A percentile compares a stretch with the other conserved stretches of the same genome.
Evolutionary conservation across 176 grass and related monocot species (phyloP).

Genomic region (Carex kokanica): DNA sequence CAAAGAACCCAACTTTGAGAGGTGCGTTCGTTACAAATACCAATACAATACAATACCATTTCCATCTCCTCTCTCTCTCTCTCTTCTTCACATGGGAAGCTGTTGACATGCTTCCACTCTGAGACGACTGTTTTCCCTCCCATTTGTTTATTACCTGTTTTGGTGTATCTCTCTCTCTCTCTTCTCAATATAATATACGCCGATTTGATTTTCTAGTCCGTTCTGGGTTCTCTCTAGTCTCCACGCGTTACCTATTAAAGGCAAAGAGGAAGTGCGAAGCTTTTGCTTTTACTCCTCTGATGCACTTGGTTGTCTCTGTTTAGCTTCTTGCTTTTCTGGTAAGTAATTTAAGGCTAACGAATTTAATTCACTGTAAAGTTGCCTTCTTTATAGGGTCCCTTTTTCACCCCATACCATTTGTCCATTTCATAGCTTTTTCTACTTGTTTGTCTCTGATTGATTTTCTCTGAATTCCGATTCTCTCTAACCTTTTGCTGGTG

Average conservation of each 20-base stretch:
- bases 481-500: not conserved
- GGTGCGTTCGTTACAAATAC: conserved; percentile 9
- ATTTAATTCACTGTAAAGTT: conserved; percentile 25
- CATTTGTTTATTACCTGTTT: conserved; percentile 8
- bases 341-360: conserved; percentile 20
- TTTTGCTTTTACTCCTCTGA: conserved; percentile 29
- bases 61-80: conserved; percentile 14
- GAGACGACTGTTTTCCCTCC: conserved; percentile 26
- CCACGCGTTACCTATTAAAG: conserved; percentile 27
- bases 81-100: conserved; percentile 26
- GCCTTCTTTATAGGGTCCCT: not conserved
- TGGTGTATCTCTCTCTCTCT: not conserved
- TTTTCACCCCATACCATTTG: not conserved
- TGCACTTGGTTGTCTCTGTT: conserved; percentile 21
- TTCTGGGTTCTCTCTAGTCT: conserved; percentile 14
- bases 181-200: conserved; percentile 16
- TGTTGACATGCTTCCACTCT: conserved; percentile 25
- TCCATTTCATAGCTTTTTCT: not conserved
- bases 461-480: not conserved
- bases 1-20: conserved; percentile 8
- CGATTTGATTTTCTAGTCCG: not conserved
- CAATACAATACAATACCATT: conserved; percentile 21
- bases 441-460: not conserved
- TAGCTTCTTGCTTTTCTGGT: conserved; percentile 19
- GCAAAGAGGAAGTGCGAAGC: conserved; percentile 6